Base-by-base conservation (phyloP, 805 yeast species). In the Scheffersomyces stipitis region DNA sequence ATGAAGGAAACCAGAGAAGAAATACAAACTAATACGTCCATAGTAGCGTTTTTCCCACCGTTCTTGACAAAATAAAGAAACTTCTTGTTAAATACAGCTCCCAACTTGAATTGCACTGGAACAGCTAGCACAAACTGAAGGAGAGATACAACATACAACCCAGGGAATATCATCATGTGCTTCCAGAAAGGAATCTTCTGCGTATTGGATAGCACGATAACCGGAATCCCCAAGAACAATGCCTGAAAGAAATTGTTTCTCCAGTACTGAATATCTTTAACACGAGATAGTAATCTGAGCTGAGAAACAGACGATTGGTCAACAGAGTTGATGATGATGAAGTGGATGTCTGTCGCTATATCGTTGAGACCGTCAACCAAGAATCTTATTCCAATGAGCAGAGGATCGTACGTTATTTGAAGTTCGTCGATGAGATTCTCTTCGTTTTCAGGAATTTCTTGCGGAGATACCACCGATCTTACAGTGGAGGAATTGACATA, bases 1-100 rank as follows among this genome's bases (percentile, higher is more conserved):
- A 68, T 32, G 54, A 79, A 93, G 4, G 96, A 86, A 15, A 85
- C 79, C 33, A 82, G 63, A 0, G 96, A 89, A 3, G 97, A 87
- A 15, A 86, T 69, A 35, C 85, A 81, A 26, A 93, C 89, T 41
- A 93, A 69, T 2, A 91, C 85, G 60, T 93, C 99, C 99, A 93
- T 95, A 5, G 91, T 88, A 16, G 86, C 80, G 38, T 56, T 60
- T 16, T 41, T 51, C n/a, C 78, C 65, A 4, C 81, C 74, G 51
- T 86, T 89, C 36, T 69, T 69, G 15, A 89, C 40, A 5, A 96
- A 82, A 24, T 73, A 75, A 54, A 62, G 71, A 5, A 93, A 77
- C 38, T 86, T 82, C 32, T 60, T 63, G 60, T 80, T 80, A 53
- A 89, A 93, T 24, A 73, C 68, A 5, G 64, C 49, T 0, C 96